phyloP scores from a whole-genome alignment of 2,329 filamentous ascomycete species.

The Talaromyces sp. region DNA sequence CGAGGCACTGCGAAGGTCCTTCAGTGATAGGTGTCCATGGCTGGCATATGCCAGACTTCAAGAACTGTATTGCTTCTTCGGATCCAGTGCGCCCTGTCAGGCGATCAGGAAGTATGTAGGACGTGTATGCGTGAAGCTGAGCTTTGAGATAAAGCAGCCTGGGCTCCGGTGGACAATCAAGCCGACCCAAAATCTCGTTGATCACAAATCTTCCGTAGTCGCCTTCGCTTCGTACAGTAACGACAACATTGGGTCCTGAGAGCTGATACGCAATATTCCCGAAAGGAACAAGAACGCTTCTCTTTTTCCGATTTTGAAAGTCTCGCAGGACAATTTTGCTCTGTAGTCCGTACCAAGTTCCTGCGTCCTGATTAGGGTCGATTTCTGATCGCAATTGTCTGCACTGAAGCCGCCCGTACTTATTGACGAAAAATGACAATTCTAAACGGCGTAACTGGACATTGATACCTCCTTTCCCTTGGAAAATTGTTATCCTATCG shows the following conservation, averaged over 20 bases:
- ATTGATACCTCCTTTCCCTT: conserved; percentile 33
- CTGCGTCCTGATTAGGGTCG: conserved; percentile 53
- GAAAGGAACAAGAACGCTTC: conserved; percentile 51
- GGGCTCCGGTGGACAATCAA: conserved; percentile 55
- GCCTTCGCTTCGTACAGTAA: conserved; percentile 30
- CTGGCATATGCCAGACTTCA: conserved; percentile 47
- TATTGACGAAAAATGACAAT: conserved; percentile 49
- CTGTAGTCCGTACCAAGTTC: conserved; percentile 53
- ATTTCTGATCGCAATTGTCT: conserved; percentile 47
- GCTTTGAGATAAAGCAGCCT: conserved; percentile 52
- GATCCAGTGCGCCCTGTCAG: conserved; percentile 55
- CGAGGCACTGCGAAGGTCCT: conserved; percentile 11
- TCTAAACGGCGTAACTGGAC: conserved; percentile 51
- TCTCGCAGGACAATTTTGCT: conserved; percentile 55
- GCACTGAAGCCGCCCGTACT: conserved; percentile 38
- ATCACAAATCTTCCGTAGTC: conserved; percentile 48
- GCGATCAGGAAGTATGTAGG: conserved; percentile 50
- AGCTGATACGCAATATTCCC: conserved; percentile 30
- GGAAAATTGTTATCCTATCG: conserved; percentile 41
- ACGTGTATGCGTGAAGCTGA: conserved; percentile 55
- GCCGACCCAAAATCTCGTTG: conserved; percentile 48
- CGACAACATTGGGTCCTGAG: conserved; percentile 37
- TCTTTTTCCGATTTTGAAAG: conserved; percentile 30
- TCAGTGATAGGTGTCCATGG: conserved; percentile 40
- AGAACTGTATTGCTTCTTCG: conserved; percentile 51